Evolutionary conservation across 371 early-diverging fungal genomes (phyloP), one percentile per base, ranked within the genome.

Genomic region (Lichtheimia hyalospora): DNA sequence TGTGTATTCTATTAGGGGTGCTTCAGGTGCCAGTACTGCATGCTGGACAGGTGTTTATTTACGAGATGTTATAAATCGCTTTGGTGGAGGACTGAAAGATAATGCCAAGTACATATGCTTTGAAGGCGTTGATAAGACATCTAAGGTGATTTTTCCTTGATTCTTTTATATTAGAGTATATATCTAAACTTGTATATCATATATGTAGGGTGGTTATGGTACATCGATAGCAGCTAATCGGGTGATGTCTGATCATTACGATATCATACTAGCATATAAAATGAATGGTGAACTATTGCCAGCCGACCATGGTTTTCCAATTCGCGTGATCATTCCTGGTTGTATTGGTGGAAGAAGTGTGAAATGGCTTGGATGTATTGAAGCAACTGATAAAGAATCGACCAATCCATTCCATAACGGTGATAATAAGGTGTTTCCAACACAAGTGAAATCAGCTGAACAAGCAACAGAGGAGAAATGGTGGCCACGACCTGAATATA

Each of bases 391-490:
- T 24, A 63, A 79, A 13, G 90, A 87, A 62, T 85, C 87, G 13
- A 65, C 67, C 10, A 84, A 83, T 57, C 86, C 83, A 63, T 95
- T 88, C 83, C 94, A 95, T 61, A 80, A 84, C 61, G 77, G 78
- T 18, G 95, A 95, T 65, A 91, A 94, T 73, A 90, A 91, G 64
- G 91, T 92, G 5, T 80, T 95, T 18, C 94, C 94, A 12, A 75
- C 84, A 41, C 52, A 68, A 58, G 82, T 84, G n/a, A 52, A 67
- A 48, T 67, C 68, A 51, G 68, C 73, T 13, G 81, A 80, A 7
- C 76, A 66, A 63, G 82, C 82, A 2, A 71, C 74, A 16, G 63
- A 63, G 6, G 84, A 81, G 34, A 67, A 70, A 2, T 82, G 84
- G 82, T 86, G 86, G 88, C 66, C 60, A 52, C 66, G 75, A 39